Base-by-base conservation (phyloP, 257 asterid genomes). In the Datura wrightii region DNA sequence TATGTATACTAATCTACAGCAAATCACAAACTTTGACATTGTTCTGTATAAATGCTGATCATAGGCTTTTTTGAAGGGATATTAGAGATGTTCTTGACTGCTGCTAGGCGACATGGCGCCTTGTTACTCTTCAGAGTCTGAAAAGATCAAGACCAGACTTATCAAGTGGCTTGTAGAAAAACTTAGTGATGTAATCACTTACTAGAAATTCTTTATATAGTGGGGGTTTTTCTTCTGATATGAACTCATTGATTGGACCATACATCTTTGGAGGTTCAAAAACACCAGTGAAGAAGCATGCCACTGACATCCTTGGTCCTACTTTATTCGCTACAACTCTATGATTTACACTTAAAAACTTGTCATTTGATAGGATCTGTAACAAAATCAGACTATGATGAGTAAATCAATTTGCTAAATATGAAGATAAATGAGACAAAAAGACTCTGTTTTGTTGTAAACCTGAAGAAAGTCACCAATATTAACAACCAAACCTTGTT, bases 381-480 rank as follows among this genome's bases (percentile, higher is more conserved):
- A 4, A 58, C 79, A 6, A 39, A 53, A 44, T 5, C 58, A 46
- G 80, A 44, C 4, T 14, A 24, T 0, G 58, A 19, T 44, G 3
- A 46, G 39, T 72, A 72, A 0, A 24, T 24, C 39, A 46, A 24
- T 2, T 19, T 11, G n/a, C 2, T 24, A 24, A 24, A 24, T 24
- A 24, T 24, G 31, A 5, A 65, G 24, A 65, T 19, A 65, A 34
- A 31, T 34, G 42, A 34, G 9, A 34, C 18, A 5, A 5, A 65
- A 31, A 63, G 1, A 18, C 1, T 65, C 2, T 3, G 41, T 10
- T 72, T 72, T 44, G 41, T 72, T 19, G 10, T 41, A 11, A 71
- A 94, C 97, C 96, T 94, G 98, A 18, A 93, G 86, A 90, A 93
- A 89, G 80, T 94, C 94, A 6, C 92, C 97, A 71, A 94, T 87